These are phyloP conservation scores for Cetradonia linearis DNA, from an alignment of 495 filamentous ascomycete genomes.

Conservation along the genomic window DNA sequence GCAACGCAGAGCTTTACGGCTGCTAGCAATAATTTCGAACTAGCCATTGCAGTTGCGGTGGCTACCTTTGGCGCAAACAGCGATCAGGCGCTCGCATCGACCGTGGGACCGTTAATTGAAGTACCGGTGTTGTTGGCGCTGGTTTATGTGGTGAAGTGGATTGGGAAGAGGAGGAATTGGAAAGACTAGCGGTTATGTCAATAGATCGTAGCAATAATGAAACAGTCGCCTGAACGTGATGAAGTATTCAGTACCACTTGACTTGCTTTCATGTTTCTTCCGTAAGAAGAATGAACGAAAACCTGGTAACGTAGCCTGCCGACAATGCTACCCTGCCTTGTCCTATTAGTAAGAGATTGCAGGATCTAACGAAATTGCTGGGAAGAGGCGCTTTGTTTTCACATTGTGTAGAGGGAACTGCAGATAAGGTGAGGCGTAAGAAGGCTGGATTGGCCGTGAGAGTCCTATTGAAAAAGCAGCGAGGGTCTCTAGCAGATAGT, in stretches of 20 bases:
- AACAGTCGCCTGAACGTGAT: not conserved
- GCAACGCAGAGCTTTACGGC: slow-evolving; percentile 87
- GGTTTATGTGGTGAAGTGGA: slow-evolving; percentile 64
- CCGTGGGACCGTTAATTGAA: slow-evolving; percentile 84
- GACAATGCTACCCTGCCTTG: not conserved
- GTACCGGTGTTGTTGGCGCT: slow-evolving; percentile 75
- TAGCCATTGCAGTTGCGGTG: slow-evolving; percentile 86
- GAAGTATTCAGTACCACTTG: not conserved
- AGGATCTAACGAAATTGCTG: not conserved
- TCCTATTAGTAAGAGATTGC: not conserved
- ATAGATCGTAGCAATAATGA: not conserved
- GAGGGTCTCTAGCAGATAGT: not conserved
- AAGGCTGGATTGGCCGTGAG: not conserved
- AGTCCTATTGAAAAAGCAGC: not conserved
- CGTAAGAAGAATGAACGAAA: not conserved
- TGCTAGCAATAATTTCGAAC: slow-evolving; percentile 91
- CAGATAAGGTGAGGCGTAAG: not conserved
- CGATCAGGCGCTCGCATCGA: slow-evolving; percentile 79
- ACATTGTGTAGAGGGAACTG: not conserved
- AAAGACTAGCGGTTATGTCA: slow-evolving; percentile 30
- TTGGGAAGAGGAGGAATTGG: slow-evolving; percentile 48
- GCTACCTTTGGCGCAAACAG: slow-evolving; percentile 71
- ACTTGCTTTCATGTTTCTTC: not conserved
- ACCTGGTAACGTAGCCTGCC: not conserved
- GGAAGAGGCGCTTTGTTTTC: no score